A percentile compares a stretch with the other conserved stretches of the same genome.
Conservation (phyloP, 176 grass and related monocot genomes). For the Raddia distichophylla region DNA sequence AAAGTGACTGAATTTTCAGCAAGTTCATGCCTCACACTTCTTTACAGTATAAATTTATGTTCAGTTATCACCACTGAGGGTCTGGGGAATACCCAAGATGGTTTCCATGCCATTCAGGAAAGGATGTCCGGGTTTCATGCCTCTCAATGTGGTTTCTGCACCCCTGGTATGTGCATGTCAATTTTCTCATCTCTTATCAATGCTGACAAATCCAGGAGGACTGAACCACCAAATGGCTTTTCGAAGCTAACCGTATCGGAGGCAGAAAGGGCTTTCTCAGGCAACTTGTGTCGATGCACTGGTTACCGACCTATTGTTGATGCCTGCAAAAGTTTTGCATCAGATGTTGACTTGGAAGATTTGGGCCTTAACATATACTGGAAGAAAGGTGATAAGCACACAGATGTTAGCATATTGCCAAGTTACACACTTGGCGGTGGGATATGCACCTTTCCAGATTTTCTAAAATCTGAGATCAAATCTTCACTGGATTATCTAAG, state of each 20-base stretch:
- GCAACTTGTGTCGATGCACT: conserved; percentile 80
- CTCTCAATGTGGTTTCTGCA: conserved; percentile 87
- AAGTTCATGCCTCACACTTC: conserved; percentile 73
- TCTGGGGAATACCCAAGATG: conserved; percentile 59
- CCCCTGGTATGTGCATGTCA: conserved; percentile 92
- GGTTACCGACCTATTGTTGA: conserved; percentile 78
- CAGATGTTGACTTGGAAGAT: conserved; percentile 78
- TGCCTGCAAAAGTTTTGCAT: conserved; percentile 87
- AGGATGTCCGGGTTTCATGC: conserved; percentile 84
- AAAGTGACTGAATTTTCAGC: conserved; percentile 66
- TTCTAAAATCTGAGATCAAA: conserved; percentile 63
- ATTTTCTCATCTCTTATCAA: conserved; percentile 74
- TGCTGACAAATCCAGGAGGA: conserved; percentile 65
- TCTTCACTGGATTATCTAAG: conserved; percentile 14
- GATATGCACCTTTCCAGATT: conserved; percentile 65
- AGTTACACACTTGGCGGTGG: conserved; percentile 44
- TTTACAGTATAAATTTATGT: conserved; percentile 71
- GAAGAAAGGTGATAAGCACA: conserved; percentile 52
- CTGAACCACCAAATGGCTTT: conserved; percentile 65
- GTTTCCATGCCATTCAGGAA: conserved; percentile 72
- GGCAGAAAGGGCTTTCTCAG: conserved; percentile 65
- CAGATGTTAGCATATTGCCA: conserved; percentile 55
- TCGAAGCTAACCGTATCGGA: conserved; percentile 65
- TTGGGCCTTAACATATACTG: conserved; percentile 77
- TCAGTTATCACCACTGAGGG: conserved; percentile 80